Base-by-base conservation (phyloP, 2,329 filamentous ascomycete species). In the Claviceps pazoutovae region DNA sequence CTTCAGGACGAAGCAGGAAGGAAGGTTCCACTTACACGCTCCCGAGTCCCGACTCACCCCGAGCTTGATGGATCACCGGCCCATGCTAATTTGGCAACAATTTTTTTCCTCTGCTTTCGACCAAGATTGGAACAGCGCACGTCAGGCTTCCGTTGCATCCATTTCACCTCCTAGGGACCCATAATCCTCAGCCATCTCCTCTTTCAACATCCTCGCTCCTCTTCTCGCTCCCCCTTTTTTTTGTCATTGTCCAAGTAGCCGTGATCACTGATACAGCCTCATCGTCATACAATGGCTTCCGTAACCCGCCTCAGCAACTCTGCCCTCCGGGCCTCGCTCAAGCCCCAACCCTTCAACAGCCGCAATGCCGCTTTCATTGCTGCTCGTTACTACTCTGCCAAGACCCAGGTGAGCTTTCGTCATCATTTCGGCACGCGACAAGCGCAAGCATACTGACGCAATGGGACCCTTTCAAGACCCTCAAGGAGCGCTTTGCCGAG, bases 401-500 rank as follows among this genome's bases (percentile, higher is more conserved):
- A 96, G 81, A 80, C 84, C 62, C 83, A 90, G 79, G 89, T 94
- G 75, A 65, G 75, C 46, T 34, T 46, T 14, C 4, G 41, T 38
- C 49, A 34, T 51, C 19, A 48, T 30, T 42, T 17, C 21, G 42
- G 14, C 34, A 30, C 39, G 42, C n/a, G 21, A 23, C 26, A 17
- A 37, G 44, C n/a, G 34, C 21, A 19, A 13, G 36, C 41, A 38
- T 34, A 41, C n/a, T 52, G 43, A 37, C 44, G 38, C 47, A 51
- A 55, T 53, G 47, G 45, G 38, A 34, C 30, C 17, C 44, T 44
- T 14, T 14, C 19, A 51, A 98, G 93, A 89, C 89, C 62, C 76
- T 98, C 69, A 98, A 98, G 80, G 93, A 98, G 72, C 91, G 89
- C 68, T 97, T 98, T 72, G 91, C 91, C 69, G 90, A 93, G 71